Percentiles rank a stretch among this genome's conserved stretches.
Conservation (phyloP, 345 rosid species). For the Melastoma malabathricum region DNA sequence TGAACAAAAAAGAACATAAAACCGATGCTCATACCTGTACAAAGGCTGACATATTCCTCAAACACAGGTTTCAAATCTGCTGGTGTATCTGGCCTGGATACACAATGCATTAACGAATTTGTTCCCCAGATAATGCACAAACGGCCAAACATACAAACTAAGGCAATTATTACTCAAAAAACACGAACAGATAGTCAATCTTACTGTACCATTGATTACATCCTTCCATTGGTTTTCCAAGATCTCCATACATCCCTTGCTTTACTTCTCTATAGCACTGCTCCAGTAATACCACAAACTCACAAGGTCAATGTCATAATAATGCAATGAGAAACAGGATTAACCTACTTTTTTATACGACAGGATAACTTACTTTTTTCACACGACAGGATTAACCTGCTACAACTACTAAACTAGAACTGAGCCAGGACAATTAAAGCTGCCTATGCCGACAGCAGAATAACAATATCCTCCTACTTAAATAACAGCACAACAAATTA, state of each 20-base stretch:
- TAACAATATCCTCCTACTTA: too few species aligned
- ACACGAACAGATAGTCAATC: neutral
- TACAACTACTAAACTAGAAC: too few species aligned
- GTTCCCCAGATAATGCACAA: neutral
- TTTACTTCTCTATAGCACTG: constrained; percentile 64
- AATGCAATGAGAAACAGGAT: neutral
- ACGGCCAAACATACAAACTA: constrained; percentile 1
- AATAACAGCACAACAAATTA: too few species aligned
- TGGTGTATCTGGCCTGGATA: constrained; percentile 57
- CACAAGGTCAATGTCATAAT: neutral
- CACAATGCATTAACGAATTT: too few species aligned
- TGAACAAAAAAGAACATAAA: neutral
- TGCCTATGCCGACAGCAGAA: too few species aligned
- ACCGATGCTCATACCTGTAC: constrained; percentile 37
- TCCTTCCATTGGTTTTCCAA: constrained; percentile 71
- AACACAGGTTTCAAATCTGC: constrained; percentile 32
- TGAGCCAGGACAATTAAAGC: too few species aligned
- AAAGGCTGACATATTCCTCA: constrained; percentile 61
- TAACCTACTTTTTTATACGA: neutral
- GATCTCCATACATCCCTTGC: constrained; percentile 53
- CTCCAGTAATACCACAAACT: neutral
- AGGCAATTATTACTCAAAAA: neutral
- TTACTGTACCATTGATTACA: constrained; percentile 57
- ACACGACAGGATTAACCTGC: neutral
- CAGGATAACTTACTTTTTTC: neutral